Evolutionary conservation across 1,284 basidiomycete species (phyloP).

Genomic region (Megacollybia platyphylla): DNA sequence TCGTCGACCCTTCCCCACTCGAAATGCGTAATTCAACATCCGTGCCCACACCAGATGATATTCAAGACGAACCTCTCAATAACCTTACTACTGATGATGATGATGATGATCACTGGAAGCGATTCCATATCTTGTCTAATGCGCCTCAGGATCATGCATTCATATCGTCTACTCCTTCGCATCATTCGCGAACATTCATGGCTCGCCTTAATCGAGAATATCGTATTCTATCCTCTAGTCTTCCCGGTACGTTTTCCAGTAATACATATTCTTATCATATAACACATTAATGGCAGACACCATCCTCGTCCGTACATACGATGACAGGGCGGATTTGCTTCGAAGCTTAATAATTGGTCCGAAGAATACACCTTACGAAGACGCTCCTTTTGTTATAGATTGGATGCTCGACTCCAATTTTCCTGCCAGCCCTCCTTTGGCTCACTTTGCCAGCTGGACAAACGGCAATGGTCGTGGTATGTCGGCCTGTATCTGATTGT

Average conservation of each 20-base stretch:
- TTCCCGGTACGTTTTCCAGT: constrained; percentile 51
- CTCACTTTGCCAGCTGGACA: constrained; percentile 90
- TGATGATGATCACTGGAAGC: constrained; percentile 41
- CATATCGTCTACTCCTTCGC: constrained; percentile 41
- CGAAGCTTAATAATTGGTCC: constrained; percentile 87
- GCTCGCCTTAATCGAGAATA: constrained; percentile 75
- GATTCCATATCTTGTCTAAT: constrained; percentile 65
- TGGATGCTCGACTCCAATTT: constrained; percentile 85
- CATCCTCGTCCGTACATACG: constrained; percentile 61
- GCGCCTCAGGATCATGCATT: constrained; percentile 78
- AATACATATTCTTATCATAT: constrained; percentile 5
- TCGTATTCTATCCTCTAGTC: constrained; percentile 61
- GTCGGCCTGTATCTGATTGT: constrained; percentile 11
- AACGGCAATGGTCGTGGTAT: constrained; percentile 83
- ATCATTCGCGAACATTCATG: constrained; percentile 64
- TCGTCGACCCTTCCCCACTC: background rate
- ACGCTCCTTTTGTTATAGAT: constrained; percentile 91
- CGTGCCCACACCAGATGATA: constrained; percentile 4
- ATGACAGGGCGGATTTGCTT: constrained; percentile 78
- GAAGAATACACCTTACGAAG: constrained; percentile 86
- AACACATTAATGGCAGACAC: constrained; percentile 29
- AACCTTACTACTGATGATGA: constrained; percentile 8
- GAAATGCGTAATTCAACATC: background rate
- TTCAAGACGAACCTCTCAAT: constrained; percentile 6
- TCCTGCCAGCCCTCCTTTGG: constrained; percentile 76